Percentiles rank a stretch among this genome's conserved stretches.
phyloP scores from a whole-genome alignment of 352 stramenopile species.

The Phytopythium oedochilum region DNA sequence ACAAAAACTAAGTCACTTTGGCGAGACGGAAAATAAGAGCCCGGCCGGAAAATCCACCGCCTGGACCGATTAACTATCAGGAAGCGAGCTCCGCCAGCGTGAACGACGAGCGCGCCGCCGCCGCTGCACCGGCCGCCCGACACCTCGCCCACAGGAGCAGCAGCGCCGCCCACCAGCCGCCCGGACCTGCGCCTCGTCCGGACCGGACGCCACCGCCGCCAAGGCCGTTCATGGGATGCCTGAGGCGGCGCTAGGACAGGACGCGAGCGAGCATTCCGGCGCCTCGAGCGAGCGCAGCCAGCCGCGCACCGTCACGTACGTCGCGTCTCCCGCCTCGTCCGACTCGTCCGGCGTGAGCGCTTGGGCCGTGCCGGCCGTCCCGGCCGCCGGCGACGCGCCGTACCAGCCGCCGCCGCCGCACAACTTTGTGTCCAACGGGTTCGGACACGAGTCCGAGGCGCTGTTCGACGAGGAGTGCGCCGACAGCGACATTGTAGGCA shows the following conservation, averaged over 20 bases:
- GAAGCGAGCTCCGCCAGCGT: background rate
- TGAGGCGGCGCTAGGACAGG: slow-evolving; percentile 13
- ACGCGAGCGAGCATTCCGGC: slow-evolving; percentile 21
- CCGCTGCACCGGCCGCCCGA: too few species aligned
- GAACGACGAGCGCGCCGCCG: too few species aligned
- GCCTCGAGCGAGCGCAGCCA: slow-evolving; percentile 12
- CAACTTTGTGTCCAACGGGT: slow-evolving; percentile 17
- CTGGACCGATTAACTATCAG: background rate
- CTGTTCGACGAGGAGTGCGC: slow-evolving; percentile 37
- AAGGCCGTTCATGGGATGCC: slow-evolving; percentile 47
- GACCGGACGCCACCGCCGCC: background rate
- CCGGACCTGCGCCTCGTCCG: too few species aligned
- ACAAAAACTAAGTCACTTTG: background rate
- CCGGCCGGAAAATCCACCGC: background rate
- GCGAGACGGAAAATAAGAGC: background rate
- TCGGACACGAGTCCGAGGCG: slow-evolving; percentile 10
- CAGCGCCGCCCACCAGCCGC: too few species aligned
- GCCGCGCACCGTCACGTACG: slow-evolving; percentile 11
- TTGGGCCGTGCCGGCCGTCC: slow-evolving; percentile 9
- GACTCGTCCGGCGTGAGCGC: background rate
- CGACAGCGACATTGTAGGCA: slow-evolving; percentile 40
- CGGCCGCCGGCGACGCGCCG: background rate
- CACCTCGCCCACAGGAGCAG: too few species aligned
- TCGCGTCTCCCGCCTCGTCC: background rate
- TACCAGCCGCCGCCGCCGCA: background rate